A percentile compares a stretch with the other conserved stretches of the same genome.
Conservation (phyloP, 2,329 filamentous ascomycete species). For the Ophiostoma quercus region DNA sequence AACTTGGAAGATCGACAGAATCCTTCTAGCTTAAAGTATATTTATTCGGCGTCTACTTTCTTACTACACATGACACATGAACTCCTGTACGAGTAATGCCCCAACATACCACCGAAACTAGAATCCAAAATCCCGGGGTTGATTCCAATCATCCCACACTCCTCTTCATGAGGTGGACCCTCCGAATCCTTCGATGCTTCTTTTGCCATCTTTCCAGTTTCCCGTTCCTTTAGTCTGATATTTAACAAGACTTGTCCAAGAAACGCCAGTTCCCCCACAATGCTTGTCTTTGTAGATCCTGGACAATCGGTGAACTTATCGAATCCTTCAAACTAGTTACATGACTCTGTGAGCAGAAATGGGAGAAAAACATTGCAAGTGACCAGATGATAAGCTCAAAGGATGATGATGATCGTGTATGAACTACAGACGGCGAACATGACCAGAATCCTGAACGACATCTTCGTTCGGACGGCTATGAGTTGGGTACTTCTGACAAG, state of each 20-base stretch:
- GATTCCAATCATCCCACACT: not conserved
- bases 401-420: not conserved
- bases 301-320: not conserved
- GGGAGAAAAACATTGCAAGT: not conserved
- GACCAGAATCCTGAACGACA: not conserved
- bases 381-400: not conserved
- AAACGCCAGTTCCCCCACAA: not conserved
- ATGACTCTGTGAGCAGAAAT: not conserved
- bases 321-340: not conserved
- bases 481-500: no score
- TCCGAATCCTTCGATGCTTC: not conserved
- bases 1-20: not conserved
- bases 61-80: not conserved
- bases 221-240: not conserved
- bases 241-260: not conserved
- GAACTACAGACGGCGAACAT: not conserved
- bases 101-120: no score
- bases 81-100: not conserved
- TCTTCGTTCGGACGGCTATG: not conserved
- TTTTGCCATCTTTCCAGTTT: not conserved
- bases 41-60: not conserved
- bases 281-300: not conserved
- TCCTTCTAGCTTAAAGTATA: conserved; percentile 11
- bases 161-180: not conserved
- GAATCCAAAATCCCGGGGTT: not conserved